Percentiles rank a stretch among this genome's conserved stretches.
These are phyloP conservation scores for Schrenkiella parvula DNA, from an alignment of 345 rosid species.

Conservation along the genomic window DNA sequence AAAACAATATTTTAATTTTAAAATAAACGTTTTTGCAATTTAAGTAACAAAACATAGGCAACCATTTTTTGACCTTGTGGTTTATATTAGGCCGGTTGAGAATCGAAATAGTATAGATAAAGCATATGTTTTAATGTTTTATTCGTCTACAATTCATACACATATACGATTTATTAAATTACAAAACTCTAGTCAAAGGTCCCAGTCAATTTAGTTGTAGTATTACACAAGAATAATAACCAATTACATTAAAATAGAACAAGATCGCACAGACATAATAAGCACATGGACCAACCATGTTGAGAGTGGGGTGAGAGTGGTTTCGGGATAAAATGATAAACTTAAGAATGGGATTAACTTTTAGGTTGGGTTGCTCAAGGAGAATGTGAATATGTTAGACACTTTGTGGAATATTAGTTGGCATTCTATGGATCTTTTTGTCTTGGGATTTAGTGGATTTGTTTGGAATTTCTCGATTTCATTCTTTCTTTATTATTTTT, in stretches of 20 bases:
- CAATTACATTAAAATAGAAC: background rate
- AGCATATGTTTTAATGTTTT: background rate
- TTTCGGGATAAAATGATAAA: conserved; percentile 13
- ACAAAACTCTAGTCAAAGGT: background rate
- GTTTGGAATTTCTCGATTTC: conserved; percentile 29
- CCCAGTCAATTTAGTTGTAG: background rate
- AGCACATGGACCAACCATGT: conserved; percentile 29
- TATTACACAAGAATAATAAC: background rate
- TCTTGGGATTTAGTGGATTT: conserved; percentile 53
- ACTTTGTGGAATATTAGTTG: conserved; percentile 38
- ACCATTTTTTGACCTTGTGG: background rate
- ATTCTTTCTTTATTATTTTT: background rate
- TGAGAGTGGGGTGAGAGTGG: conserved; percentile 18
- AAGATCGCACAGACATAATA: background rate
- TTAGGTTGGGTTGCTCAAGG: conserved; percentile 38
- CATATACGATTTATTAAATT: background rate
- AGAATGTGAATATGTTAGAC: conserved; percentile 31
- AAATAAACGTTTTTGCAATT: no score
- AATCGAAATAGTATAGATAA: background rate
- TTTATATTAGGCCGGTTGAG: background rate
- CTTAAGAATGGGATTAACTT: conserved; percentile 21
- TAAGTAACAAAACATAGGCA: background rate
- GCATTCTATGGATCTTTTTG: conserved; percentile 52
- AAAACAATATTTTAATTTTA: no score
- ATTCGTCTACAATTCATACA: background rate